phyloP scores from a whole-genome alignment of 768 basidiomycete species.

The Leccinum arenicola region DNA sequence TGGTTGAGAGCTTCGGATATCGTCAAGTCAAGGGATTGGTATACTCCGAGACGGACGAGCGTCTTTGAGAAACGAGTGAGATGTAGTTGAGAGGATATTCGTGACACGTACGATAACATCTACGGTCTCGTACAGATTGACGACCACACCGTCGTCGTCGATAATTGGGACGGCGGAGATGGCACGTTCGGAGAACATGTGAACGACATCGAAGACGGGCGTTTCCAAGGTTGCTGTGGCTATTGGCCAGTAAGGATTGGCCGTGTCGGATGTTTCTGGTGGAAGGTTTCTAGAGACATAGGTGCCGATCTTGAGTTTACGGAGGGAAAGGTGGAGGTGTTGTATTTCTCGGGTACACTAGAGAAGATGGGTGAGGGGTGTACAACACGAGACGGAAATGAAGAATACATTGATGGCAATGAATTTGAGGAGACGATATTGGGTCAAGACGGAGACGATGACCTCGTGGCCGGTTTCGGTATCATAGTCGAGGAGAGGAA shows the following conservation, averaged over 20 bases:
- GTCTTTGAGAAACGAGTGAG: constrained; percentile 51
- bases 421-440: constrained; percentile 97
- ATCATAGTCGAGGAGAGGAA: constrained; percentile 92
- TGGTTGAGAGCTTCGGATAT: constrained; percentile 90
- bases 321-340: constrained; percentile 74
- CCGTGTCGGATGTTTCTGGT: constrained; percentile 45
- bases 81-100: neutral
- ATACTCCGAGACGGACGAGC: constrained; percentile 89
- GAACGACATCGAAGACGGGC: constrained; percentile 96
- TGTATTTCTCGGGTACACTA: constrained; percentile 87
- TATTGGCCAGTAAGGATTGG: constrained; percentile 83
- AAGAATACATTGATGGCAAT: constrained; percentile 88
- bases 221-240: constrained; percentile 89
- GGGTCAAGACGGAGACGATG: constrained; percentile 93
- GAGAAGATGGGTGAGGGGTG: constrained; percentile 8
- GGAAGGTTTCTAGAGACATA: constrained; percentile 65
- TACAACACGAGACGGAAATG: neutral
- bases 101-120: constrained; percentile 79
- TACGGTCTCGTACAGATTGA: constrained; percentile 97
- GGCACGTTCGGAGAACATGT: constrained; percentile 94
- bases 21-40: constrained; percentile 93
- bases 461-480: constrained; percentile 93
- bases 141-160: constrained; percentile 86
- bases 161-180: constrained; percentile 98
- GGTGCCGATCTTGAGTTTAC: constrained; percentile 89